Evolutionary conservation across 768 basidiomycete genomes (phyloP).

Genomic region (Lepiota brunneoincarnata): DNA sequence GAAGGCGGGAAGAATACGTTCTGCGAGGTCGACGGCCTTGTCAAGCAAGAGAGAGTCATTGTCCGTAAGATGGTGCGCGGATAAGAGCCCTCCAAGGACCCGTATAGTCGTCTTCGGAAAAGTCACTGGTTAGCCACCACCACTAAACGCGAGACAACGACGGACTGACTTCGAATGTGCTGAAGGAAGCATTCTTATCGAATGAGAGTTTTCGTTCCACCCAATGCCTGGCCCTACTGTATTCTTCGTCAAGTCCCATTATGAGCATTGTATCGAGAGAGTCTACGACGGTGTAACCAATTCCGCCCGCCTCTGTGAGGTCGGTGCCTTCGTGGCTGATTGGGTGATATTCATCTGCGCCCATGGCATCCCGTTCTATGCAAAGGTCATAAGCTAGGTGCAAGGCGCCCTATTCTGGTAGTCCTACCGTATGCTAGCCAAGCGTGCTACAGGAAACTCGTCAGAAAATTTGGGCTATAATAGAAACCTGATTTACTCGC

Average conservation of each 20-base stretch:
- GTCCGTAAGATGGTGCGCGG: constrained; percentile 77
- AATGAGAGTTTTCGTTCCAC: constrained; percentile 66
- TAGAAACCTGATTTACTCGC: constrained; percentile 34
- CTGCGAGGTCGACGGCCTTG: constrained; percentile 79
- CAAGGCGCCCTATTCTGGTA: background rate
- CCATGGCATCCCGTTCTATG: constrained; percentile 86
- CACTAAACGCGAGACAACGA: background rate
- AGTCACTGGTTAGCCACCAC: background rate
- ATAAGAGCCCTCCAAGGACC: constrained; percentile 85
- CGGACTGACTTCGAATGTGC: constrained; percentile 81
- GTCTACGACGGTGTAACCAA: constrained; percentile 89
- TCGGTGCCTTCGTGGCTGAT: constrained; percentile 73
- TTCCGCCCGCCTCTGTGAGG: constrained; percentile 72
- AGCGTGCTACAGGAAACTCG: constrained; percentile 57
- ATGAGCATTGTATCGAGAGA: constrained; percentile 85
- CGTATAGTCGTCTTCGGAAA: constrained; percentile 80
- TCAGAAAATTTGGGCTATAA: background rate
- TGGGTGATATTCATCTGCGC: constrained; percentile 90
- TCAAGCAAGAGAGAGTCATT: constrained; percentile 69
- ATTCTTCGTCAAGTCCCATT: constrained; percentile 82
- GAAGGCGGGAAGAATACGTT: constrained; percentile 83
- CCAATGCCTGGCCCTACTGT: constrained; percentile 76
- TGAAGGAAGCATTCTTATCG: constrained; percentile 75
- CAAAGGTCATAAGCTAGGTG: background rate
- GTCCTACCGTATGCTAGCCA: constrained; percentile 79